These are phyloP conservation scores for Chenopodium suecicum DNA, from an alignment of 148 eudicot genomes.

Conservation along the genomic window DNA sequence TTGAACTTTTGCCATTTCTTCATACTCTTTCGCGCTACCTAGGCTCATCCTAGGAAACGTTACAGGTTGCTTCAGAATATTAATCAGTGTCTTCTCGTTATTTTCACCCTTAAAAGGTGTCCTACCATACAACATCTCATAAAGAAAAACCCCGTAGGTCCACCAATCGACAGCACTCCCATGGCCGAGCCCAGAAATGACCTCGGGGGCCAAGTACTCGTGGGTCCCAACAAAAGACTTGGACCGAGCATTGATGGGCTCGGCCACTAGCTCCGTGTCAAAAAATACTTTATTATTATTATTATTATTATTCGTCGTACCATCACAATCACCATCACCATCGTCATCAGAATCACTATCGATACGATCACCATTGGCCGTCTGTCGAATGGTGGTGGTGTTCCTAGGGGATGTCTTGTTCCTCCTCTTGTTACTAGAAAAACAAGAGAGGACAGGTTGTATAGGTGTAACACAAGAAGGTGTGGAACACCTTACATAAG, in stretches of 20 bases:
- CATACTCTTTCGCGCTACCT: constrained; percentile 51
- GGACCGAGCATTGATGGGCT: constrained; percentile 62
- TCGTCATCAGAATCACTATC: constrained; percentile 5
- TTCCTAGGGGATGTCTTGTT: constrained; percentile 19
- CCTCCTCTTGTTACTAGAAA: constrained; percentile 34
- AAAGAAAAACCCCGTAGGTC: constrained; percentile 70
- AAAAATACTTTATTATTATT: constrained; percentile 11
- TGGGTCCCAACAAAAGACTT: constrained; percentile 78
- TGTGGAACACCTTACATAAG: constrained; percentile 34
- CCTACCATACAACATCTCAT: constrained; percentile 53
- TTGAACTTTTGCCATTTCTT: constrained; percentile 60
- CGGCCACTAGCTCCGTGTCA: constrained; percentile 56
- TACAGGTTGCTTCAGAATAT: constrained; percentile 59
- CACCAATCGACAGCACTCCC: constrained; percentile 83
- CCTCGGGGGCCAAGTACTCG: constrained; percentile 80
- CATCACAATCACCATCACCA: neutral
- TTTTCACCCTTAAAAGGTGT: constrained; percentile 75
- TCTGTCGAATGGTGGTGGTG: constrained; percentile 32
- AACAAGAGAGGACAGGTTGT: constrained; percentile 68
- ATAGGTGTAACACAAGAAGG: constrained; percentile 60
- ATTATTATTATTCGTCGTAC: no score
- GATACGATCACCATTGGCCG: constrained; percentile 29
- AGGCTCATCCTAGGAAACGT: constrained; percentile 52
- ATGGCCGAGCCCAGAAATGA: constrained; percentile 69
- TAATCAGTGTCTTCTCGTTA: constrained; percentile 62